These are phyloP conservation scores for Magnolia kwangsiensis DNA, from an alignment of 164 flowering plant genomes.

Conservation along the genomic window DNA sequence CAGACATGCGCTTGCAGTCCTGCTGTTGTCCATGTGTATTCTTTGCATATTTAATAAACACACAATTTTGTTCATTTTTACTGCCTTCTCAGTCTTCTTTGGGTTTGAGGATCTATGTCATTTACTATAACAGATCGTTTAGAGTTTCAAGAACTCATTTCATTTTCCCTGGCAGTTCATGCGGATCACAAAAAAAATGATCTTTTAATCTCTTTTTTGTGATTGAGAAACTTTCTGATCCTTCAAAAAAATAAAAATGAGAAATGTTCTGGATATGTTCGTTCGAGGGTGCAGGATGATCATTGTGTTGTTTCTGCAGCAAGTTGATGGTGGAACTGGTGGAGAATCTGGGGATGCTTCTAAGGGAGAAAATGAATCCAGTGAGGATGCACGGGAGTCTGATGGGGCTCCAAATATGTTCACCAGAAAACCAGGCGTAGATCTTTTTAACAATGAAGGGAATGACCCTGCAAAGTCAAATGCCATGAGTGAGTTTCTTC, in stretches of 20 bases:
- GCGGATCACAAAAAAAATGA: not conserved
- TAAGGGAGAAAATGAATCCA: conserved; percentile 17
- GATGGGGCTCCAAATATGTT: conserved; percentile 17
- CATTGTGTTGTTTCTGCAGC: conserved; percentile 31
- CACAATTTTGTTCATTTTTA: not conserved
- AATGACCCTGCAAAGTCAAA: conserved; percentile 62
- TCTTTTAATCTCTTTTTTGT: not conserved
- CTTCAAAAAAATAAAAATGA: not conserved
- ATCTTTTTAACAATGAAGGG: conserved; percentile 64
- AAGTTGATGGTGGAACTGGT: conserved; percentile 32
- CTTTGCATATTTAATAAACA: not conserved
- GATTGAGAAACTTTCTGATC: conserved; percentile 1
- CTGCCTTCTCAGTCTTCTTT: not conserved
- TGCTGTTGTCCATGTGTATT: not conserved
- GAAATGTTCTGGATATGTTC: not conserved
- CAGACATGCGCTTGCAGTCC: not conserved
- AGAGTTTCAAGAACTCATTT: not conserved
- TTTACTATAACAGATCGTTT: not conserved
- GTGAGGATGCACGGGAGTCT: conserved; percentile 18
- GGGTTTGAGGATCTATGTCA: not conserved
- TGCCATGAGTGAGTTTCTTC: conserved; percentile 69
- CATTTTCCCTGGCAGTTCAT: not conserved
- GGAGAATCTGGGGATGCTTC: conserved; percentile 20
- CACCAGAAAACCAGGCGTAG: conserved; percentile 49
- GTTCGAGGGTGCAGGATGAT: not conserved